These are phyloP conservation scores for Tephrocybe rancida DNA, from an alignment of 768 basidiomycete species.

Conservation along the genomic window DNA sequence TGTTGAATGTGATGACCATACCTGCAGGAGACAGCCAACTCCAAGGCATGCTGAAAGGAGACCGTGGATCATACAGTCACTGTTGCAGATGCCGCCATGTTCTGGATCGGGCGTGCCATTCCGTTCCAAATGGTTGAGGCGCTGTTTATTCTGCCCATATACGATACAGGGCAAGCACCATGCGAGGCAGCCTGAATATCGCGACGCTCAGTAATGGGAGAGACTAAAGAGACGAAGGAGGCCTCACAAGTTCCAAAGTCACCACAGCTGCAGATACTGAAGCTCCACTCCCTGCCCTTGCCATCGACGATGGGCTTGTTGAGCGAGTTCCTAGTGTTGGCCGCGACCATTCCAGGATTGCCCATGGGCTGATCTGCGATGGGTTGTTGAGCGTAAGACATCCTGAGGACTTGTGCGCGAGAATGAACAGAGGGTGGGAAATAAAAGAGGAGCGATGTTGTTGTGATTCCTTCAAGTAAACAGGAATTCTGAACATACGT, in stretches of 20 bases:
- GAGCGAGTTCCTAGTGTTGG: slow-evolving; percentile 24
- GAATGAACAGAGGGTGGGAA: too few species aligned
- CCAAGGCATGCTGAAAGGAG: slow-evolving; percentile 22
- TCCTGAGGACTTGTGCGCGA: too few species aligned
- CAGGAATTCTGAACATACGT: too few species aligned
- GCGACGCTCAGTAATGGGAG: not conserved
- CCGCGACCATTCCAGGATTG: slow-evolving; percentile 19
- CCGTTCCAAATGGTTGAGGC: slow-evolving; percentile 31
- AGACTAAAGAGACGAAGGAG: not conserved
- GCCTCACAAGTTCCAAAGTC: slow-evolving; percentile 24
- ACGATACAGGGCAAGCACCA: slow-evolving; percentile 41
- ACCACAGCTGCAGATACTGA: slow-evolving; percentile 22
- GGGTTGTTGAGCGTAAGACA: not conserved
- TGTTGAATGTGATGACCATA: slow-evolving; percentile 10
- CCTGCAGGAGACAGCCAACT: slow-evolving; percentile 34
- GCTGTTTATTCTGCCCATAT: slow-evolving; percentile 37
- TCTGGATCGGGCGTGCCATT: slow-evolving; percentile 36
- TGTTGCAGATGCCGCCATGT: slow-evolving; percentile 26
- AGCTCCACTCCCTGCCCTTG: slow-evolving; percentile 31
- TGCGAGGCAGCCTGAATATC: slow-evolving; percentile 27
- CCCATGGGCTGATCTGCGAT: slow-evolving; percentile 19
- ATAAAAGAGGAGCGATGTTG: too few species aligned
- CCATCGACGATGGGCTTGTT: slow-evolving; percentile 25
- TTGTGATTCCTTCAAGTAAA: too few species aligned
- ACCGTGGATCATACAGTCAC: slow-evolving; percentile 31